Conservation (phyloP, 768 basidiomycete species). For the Mycena pura region DNA sequence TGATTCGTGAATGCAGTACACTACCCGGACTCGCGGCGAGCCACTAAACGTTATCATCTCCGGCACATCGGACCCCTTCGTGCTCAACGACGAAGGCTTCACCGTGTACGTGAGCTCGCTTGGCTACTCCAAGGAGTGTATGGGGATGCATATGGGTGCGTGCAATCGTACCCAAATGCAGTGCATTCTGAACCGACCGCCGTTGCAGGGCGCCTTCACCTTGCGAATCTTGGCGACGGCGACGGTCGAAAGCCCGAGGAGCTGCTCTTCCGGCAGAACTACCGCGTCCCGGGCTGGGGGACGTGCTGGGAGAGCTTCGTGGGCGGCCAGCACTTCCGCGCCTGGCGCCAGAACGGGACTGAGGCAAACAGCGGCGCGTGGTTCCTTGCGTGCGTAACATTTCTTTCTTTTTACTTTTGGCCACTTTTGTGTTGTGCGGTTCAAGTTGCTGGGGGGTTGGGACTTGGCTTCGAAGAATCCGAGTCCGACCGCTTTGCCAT, state of each 20-base stretch:
- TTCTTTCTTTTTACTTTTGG: neutral
- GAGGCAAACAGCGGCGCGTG: conserved; percentile 76
- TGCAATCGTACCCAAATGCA: neutral
- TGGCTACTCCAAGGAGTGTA: conserved; percentile 83
- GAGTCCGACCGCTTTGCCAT: too few species aligned
- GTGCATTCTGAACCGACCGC: neutral
- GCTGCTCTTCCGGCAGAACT: conserved; percentile 78
- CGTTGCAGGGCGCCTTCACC: conserved; percentile 76
- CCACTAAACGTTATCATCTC: conserved; percentile 87
- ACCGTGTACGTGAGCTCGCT: conserved; percentile 73
- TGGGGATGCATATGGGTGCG: conserved; percentile 55
- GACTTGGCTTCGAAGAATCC: too few species aligned
- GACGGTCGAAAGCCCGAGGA: conserved; percentile 72
- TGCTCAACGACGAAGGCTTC: conserved; percentile 79
- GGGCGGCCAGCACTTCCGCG: conserved; percentile 91
- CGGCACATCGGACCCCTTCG: conserved; percentile 76
- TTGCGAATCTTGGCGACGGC: conserved; percentile 86
- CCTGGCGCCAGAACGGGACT: conserved; percentile 89
- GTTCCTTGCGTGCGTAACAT: conserved; percentile 74
- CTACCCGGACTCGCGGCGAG: conserved; percentile 71
- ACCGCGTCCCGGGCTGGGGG: conserved; percentile 77
- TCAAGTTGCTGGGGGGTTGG: too few species aligned
- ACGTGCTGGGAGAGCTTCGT: conserved; percentile 88
- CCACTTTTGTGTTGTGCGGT: neutral
- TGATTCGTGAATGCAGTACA: conserved; percentile 53